These are phyloP conservation scores for Psilocybe tampanensis DNA, from an alignment of 768 basidiomycete genomes.

Conservation along the genomic window DNA sequence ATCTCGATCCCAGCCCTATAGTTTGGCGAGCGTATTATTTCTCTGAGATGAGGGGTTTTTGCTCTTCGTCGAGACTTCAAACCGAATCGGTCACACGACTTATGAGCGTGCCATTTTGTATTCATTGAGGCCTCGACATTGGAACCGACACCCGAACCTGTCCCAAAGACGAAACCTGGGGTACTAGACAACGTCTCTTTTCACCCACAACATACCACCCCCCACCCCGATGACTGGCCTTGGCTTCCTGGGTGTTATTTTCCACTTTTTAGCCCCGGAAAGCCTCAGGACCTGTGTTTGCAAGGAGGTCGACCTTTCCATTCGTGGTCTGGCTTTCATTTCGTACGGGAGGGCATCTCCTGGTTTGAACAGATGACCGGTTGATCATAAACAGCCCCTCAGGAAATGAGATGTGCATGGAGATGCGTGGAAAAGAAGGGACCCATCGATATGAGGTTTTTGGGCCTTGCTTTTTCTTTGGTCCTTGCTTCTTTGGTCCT, in stretches of 20 bases:
- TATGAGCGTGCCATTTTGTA: not conserved
- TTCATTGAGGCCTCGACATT: too few species aligned
- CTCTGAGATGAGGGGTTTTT: conserved; percentile 10
- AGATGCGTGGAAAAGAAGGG: not conserved
- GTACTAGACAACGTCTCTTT: too few species aligned
- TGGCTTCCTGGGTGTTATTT: not conserved
- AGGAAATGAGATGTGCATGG: not conserved
- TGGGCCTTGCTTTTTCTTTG: not conserved
- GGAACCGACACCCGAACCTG: too few species aligned
- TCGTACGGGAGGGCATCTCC: not conserved
- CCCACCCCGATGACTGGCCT: too few species aligned
- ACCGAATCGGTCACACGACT: not conserved
- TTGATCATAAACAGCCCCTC: not conserved
- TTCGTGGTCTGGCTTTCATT: not conserved
- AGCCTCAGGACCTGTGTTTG: not conserved
- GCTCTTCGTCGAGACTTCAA: conserved; percentile 9
- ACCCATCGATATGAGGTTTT: not conserved
- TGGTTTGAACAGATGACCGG: not conserved
- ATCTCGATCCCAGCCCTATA: conserved; percentile 1
- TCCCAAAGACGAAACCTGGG: too few species aligned
- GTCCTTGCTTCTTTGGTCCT: not conserved
- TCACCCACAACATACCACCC: too few species aligned
- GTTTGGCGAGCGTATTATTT: not conserved
- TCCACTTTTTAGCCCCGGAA: not conserved
- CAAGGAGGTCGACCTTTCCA: too few species aligned